phyloP scores from a whole-genome alignment of 2,329 filamentous ascomycete genomes.

The Penicillium sp. region DNA sequence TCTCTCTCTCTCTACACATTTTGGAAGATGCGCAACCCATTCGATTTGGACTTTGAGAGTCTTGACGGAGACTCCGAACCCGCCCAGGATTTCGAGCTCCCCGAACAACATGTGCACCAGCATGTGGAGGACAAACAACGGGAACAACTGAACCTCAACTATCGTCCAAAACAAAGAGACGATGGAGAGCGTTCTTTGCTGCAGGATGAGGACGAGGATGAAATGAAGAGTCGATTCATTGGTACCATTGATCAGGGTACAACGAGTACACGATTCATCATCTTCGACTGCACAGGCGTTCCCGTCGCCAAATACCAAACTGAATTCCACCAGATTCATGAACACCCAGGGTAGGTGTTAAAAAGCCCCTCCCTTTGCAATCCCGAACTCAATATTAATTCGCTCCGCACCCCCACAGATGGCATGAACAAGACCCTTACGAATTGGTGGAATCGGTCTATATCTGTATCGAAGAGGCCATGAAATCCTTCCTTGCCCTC shows the following conservation, averaged over 20 bases:
- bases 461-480: slow-evolving; percentile 74
- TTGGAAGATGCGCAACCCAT: slow-evolving; percentile 31
- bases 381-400: slow-evolving; percentile 4
- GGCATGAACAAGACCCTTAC: slow-evolving; percentile 84
- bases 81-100: slow-evolving; percentile 8
- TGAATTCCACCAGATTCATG: slow-evolving; percentile 81
- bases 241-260: slow-evolving; percentile 90
- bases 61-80: slow-evolving; percentile 25
- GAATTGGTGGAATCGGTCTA: slow-evolving; percentile 74
- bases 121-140: slow-evolving; percentile 20
- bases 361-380: not conserved
- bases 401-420: slow-evolving; percentile 52
- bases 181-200: slow-evolving; percentile 38
- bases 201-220: slow-evolving; percentile 34
- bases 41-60: slow-evolving; percentile 31
- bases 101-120: slow-evolving; percentile 16
- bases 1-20: not conserved
- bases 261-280: slow-evolving; percentile 83
- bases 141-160: slow-evolving; percentile 19
- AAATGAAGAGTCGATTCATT: slow-evolving; percentile 57
- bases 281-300: slow-evolving; percentile 77
- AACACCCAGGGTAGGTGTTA: slow-evolving; percentile 71
- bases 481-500: slow-evolving; percentile 66
- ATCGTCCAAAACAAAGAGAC: slow-evolving; percentile 29
- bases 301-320: slow-evolving; percentile 81